Conservation (phyloP, 1,284 basidiomycete genomes). For the Ustilago shanxiensis region DNA sequence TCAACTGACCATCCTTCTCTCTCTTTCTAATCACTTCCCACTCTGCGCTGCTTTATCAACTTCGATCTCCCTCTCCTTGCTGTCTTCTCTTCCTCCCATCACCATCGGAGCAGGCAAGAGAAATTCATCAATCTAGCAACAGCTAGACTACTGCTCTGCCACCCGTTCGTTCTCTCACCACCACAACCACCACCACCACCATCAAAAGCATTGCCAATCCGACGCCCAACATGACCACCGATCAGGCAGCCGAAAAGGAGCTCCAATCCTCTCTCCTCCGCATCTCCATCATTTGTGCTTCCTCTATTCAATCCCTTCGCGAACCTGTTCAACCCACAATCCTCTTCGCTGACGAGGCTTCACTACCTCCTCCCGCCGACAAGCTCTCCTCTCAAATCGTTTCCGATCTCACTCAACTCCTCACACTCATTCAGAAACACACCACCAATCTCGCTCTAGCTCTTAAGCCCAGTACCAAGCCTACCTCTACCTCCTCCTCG, state of each 20-base stretch:
- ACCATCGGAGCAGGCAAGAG: background rate
- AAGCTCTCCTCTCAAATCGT: constrained; percentile 52
- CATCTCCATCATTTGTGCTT: constrained; percentile 62
- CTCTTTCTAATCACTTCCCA: too few species aligned
- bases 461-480: constrained; percentile 45
- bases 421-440: constrained; percentile 54
- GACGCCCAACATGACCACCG: constrained; percentile 10
- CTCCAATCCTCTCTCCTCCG: constrained; percentile 62
- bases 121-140: background rate
- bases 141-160: background rate
- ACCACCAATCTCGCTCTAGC: constrained; percentile 56
- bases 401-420: constrained; percentile 46
- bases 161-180: too few species aligned
- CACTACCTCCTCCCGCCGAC: constrained; percentile 25
- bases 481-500: constrained; percentile 4
- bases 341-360: constrained; percentile 21
- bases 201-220: background rate
- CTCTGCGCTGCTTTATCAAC: too few species aligned
- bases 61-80: background rate
- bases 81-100: background rate
- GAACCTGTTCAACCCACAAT: constrained; percentile 47
- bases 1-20: constrained; percentile 5
- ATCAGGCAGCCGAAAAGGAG: constrained; percentile 35
- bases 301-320: constrained; percentile 57
- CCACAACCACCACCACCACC: background rate